Conservation (phyloP, 345 rosid species). For the Erodium maritimum region DNA sequence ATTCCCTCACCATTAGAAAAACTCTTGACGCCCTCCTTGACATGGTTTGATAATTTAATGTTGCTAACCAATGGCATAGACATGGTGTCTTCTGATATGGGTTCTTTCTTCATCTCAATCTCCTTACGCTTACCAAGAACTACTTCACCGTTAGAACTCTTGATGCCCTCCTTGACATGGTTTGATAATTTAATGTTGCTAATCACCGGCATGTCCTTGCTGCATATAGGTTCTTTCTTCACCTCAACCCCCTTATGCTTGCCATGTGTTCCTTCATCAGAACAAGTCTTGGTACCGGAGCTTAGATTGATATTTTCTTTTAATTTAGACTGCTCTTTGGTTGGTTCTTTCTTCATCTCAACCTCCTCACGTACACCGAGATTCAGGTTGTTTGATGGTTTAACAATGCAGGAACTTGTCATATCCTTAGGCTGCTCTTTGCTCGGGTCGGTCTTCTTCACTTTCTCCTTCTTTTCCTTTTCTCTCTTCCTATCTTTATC, state of each 20-base stretch:
- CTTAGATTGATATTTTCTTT: not conserved
- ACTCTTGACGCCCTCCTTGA: not conserved
- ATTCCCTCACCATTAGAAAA: not conserved
- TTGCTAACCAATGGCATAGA: conserved; percentile 8
- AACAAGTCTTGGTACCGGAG: not conserved
- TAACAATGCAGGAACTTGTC: not conserved
- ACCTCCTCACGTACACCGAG: not conserved
- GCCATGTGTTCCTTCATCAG: not conserved
- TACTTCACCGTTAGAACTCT: not conserved
- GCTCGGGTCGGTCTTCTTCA: conserved; percentile 20
- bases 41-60: not conserved
- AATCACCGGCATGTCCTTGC: conserved; percentile 13
- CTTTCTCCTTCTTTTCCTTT: conserved; percentile 31
- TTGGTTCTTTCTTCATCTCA: not conserved
- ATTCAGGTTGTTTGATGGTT: not conserved
- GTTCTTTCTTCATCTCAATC: not conserved
- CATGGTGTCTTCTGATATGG: conserved; percentile 10
- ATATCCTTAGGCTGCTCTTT: conserved; percentile 19
- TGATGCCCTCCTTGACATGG: not conserved
- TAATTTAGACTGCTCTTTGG: conserved; percentile 7
- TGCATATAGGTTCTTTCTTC: not conserved
- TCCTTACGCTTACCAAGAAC: not conserved
- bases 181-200: not conserved
- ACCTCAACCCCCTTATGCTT: not conserved
- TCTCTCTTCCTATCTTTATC: conserved; percentile 24